phyloP scores from a whole-genome alignment of 1,139 yeast species.

The Scheffersomyces lignicola region DNA sequence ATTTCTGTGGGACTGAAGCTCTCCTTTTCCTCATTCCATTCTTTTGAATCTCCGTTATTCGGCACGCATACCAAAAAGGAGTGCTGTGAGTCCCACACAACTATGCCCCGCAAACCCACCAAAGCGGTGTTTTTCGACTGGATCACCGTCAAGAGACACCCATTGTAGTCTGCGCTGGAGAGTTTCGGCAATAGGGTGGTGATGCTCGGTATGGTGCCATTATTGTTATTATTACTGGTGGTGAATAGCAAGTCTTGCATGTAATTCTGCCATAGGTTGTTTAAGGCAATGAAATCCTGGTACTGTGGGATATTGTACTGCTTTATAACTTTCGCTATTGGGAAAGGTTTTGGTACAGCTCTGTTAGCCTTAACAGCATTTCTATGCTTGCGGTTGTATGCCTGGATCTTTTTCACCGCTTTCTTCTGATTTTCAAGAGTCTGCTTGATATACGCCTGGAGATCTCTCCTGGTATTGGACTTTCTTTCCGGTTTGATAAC shows the following conservation, averaged over 20 bases:
- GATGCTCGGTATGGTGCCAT: constrained; percentile 21
- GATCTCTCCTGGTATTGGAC: constrained; percentile 42
- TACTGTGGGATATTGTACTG: constrained; percentile 48
- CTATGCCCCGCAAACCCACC: constrained; percentile 74
- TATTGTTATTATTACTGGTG: constrained; percentile 10
- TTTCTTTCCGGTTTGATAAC: constrained; percentile 18
- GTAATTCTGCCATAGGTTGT: constrained; percentile 64
- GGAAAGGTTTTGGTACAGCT: constrained; percentile 19
- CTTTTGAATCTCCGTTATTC: constrained; percentile 37
- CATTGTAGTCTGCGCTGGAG: constrained; percentile 82
- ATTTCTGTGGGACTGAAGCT: constrained; percentile 29
- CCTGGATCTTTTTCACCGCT: constrained; percentile 32
- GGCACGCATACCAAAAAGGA: constrained; percentile 66
- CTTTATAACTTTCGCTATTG: constrained; percentile 27
- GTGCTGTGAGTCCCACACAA: constrained; percentile 84
- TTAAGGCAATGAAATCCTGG: constrained; percentile 53
- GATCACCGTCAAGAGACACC: constrained; percentile 63
- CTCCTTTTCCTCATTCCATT: constrained; percentile 20
- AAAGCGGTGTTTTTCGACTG: constrained; percentile 57
- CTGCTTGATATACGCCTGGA: constrained; percentile 41
- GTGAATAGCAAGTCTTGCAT: constrained; percentile 53
- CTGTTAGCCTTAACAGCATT: too few relatives aligned
- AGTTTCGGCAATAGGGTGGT: constrained; percentile 52
- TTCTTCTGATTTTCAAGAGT: constrained; percentile 40
- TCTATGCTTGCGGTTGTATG: constrained; percentile 24